Percentiles rank a stretch among this genome's conserved stretches.
Evolutionary conservation across 257 asterid genomes (phyloP).

Genomic region (Lycium ferocissimum): DNA sequence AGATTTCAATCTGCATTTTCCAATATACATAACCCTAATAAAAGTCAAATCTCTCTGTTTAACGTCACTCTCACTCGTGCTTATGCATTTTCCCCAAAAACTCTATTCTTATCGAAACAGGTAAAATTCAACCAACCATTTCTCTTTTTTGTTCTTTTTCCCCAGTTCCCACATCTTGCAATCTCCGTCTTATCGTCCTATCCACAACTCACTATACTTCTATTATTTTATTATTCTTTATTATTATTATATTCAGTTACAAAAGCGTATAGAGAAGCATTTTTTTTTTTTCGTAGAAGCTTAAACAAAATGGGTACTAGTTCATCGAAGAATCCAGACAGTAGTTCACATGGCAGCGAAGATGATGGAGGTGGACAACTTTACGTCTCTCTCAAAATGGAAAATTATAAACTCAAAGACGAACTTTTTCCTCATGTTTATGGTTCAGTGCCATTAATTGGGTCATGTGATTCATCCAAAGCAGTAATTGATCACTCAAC

Average conservation of each 20-base stretch:
- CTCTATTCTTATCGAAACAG: not conserved
- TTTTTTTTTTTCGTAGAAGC: not conserved
- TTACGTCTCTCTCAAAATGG: constrained; percentile 94
- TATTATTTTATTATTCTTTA: not conserved
- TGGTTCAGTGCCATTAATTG: constrained; percentile 93
- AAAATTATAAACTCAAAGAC: constrained; percentile 66
- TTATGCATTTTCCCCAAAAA: not conserved
- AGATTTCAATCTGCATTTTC: not conserved
- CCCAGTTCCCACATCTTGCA: constrained; percentile 17
- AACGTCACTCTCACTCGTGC: not conserved
- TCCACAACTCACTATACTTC: constrained; percentile 21
- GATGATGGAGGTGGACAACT: constrained; percentile 92
- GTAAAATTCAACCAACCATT: constrained; percentile 7
- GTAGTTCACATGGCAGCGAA: constrained; percentile 68
- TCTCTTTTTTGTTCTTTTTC: not conserved
- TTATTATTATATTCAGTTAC: constrained; percentile 10
- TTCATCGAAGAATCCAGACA: constrained; percentile 68
- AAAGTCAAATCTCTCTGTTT: not conserved
- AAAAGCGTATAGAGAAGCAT: not conserved
- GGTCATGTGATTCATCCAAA: constrained; percentile 91
- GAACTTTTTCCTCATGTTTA: constrained; percentile 88
- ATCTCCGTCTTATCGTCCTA: constrained; percentile 28
- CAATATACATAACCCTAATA: not conserved
- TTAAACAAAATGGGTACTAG: constrained; percentile 68
- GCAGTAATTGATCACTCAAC: constrained; percentile 56